phyloP scores from a whole-genome alignment of 2,329 filamentous ascomycete species.

The Zalaria obscura region DNA sequence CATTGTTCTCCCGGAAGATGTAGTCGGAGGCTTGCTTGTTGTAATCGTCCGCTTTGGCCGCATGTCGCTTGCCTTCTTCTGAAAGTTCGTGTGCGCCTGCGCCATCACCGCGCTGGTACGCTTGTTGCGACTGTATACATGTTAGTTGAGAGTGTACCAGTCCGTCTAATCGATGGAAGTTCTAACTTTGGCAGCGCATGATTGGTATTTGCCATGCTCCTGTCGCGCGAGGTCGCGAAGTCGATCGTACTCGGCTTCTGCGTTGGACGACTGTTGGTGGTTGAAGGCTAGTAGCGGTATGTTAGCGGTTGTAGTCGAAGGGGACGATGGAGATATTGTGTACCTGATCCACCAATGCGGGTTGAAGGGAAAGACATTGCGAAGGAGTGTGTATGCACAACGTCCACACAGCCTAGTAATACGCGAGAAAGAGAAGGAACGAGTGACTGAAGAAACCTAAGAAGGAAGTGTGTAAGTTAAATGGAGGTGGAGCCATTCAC shows the following conservation, averaged over 20 bases:
- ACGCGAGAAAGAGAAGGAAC: neutral
- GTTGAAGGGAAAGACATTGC: constrained; percentile 9
- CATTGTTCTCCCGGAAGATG: constrained; percentile 94
- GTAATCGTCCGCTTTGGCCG: constrained; percentile 70
- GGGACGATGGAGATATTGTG: constrained; percentile 1
- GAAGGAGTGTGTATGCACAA: neutral
- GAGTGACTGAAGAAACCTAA: constrained; percentile 1
- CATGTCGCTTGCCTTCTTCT: constrained; percentile 74
- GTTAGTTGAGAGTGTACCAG: too few relatives aligned
- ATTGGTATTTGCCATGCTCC: constrained; percentile 64
- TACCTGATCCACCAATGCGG: constrained; percentile 10
- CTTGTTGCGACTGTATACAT: constrained; percentile 49
- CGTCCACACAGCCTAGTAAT: neutral
- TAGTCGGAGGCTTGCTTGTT: constrained; percentile 85
- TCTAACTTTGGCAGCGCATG: constrained; percentile 46
- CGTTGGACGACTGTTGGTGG: constrained; percentile 49
- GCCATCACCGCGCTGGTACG: constrained; percentile 73
- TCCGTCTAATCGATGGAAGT: neutral
- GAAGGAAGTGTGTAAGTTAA: constrained; percentile 6
- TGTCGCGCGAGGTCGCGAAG: constrained; percentile 69
- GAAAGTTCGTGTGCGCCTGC: constrained; percentile 70
- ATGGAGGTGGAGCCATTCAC: too few relatives aligned
- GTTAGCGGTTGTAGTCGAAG: neutral
- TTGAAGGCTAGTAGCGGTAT: constrained; percentile 50
- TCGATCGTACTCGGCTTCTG: constrained; percentile 83